These are phyloP conservation scores for Singerocomus inundabilis DNA, from an alignment of 1,284 basidiomycete genomes.

Conservation along the genomic window DNA sequence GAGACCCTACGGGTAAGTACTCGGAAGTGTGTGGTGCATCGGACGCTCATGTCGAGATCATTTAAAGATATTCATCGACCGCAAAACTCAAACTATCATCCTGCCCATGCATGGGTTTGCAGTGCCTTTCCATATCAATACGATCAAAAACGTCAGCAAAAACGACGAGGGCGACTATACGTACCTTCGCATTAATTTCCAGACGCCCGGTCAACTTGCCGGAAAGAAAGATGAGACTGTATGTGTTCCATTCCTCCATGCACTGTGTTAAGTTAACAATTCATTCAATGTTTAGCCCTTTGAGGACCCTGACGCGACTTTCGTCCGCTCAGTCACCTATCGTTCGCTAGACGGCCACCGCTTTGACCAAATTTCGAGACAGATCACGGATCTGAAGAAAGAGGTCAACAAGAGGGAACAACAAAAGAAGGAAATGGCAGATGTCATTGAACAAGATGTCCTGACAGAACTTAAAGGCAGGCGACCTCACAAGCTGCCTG, in stretches of 20 bases:
- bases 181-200: constrained; percentile 96
- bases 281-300: constrained; percentile 64
- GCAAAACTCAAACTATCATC: constrained; percentile 86
- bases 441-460: constrained; percentile 94
- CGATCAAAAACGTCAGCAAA: constrained; percentile 97
- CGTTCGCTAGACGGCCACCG: constrained; percentile 88
- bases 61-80: constrained; percentile 84
- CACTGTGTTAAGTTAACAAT: constrained; percentile 6
- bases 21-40: neutral
- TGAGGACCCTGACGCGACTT: constrained; percentile 96
- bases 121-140: constrained; percentile 98
- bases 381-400: constrained; percentile 95
- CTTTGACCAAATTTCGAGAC: constrained; percentile 86
- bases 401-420: constrained; percentile 96
- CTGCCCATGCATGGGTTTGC: constrained; percentile 94
- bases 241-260: constrained; percentile 12
- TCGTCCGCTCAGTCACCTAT: constrained; percentile 94
- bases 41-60: constrained; percentile 6
- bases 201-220: constrained; percentile 95
- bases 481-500: constrained; percentile 80
- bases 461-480: constrained; percentile 86
- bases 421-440: constrained; percentile 97
- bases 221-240: constrained; percentile 99
- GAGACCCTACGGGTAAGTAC: constrained; percentile 70
- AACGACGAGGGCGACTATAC: constrained; percentile 96